Evolutionary conservation across 2,329 filamentous ascomycete genomes (phyloP).

Genomic region (Colletotrichum paranaense): DNA sequence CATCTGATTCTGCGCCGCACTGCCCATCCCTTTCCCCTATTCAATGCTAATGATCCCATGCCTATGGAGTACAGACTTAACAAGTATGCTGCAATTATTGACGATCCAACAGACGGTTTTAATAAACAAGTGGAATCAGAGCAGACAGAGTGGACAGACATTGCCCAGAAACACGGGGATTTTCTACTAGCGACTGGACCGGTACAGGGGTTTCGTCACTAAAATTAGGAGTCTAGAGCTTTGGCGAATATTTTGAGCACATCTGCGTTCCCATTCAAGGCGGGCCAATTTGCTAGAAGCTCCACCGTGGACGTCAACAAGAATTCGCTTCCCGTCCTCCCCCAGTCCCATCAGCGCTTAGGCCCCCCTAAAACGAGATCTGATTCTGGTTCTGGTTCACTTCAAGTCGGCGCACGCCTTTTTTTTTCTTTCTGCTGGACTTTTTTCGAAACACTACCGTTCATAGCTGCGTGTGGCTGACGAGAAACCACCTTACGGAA

Average conservation of each 20-base stretch:
- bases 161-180: conserved; percentile 10
- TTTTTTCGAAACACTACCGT: conserved; percentile 12
- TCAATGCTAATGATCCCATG: background rate
- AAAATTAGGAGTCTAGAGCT: conserved; percentile 28
- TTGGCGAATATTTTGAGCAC: conserved; percentile 7
- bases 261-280: conserved; percentile 6
- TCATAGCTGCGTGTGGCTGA: conserved; percentile 18
- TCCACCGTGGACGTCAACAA: conserved; percentile 23
- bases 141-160: conserved; percentile 10
- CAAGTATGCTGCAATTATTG: background rate
- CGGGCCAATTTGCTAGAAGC: conserved; percentile 13
- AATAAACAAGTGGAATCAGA: conserved; percentile 11
- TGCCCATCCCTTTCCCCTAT: background rate
- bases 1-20: background rate
- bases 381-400: conserved; percentile 5
- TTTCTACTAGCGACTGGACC: background rate
- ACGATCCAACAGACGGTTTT: background rate
- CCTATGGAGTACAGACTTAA: background rate
- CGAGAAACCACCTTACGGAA: background rate
- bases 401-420: conserved; percentile 13
- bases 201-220: conserved; percentile 25
- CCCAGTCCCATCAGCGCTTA: conserved; percentile 25
- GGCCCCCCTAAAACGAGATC: conserved; percentile 26
- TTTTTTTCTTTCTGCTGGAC: background rate
- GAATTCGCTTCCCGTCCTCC: conserved; percentile 2